Conservation (phyloP, 345 rosid species). For the Hypericum perforatum region DNA sequence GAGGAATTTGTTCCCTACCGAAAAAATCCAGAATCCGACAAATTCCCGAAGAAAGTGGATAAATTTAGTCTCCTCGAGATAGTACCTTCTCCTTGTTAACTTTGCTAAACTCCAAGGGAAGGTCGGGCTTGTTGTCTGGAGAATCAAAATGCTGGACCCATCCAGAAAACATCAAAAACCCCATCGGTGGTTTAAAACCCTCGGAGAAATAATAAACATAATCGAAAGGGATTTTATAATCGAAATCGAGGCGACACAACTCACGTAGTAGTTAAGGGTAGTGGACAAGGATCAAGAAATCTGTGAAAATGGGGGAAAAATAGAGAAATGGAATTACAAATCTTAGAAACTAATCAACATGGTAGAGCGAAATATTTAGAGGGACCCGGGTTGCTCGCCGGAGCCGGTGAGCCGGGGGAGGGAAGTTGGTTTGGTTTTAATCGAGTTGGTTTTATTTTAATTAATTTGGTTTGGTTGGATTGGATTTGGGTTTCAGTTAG, state of each 20-base stretch:
- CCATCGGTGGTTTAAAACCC: neutral
- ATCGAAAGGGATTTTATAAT: neutral
- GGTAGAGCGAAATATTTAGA: conserved; percentile 5
- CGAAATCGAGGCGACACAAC: conserved; percentile 10
- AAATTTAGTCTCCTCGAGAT: neutral
- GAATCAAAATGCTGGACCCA: conserved; percentile 63
- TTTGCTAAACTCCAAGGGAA: conserved; percentile 73
- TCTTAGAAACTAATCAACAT: conserved; percentile 13
- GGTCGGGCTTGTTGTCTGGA: conserved; percentile 87
- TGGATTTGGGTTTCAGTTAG: too few species aligned
- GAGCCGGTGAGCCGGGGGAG: too few species aligned
- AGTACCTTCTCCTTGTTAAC: conserved; percentile 54
- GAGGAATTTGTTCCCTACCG: too few species aligned
- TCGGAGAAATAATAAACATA: neutral
- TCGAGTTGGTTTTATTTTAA: too few species aligned
- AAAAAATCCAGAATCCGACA: too few species aligned
- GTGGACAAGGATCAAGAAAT: conserved; percentile 68
- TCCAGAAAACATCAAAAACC: neutral
- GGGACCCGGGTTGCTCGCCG: too few species aligned
- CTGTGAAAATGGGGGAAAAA: conserved; percentile 24
- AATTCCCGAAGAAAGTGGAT: neutral
- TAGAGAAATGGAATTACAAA: conserved; percentile 17
- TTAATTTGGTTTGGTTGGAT: too few species aligned
- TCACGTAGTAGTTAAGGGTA: conserved; percentile 83
- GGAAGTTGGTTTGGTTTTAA: too few species aligned